phyloP scores from a whole-genome alignment of 495 filamentous ascomycete species.

The Talaromyces ruber region DNA sequence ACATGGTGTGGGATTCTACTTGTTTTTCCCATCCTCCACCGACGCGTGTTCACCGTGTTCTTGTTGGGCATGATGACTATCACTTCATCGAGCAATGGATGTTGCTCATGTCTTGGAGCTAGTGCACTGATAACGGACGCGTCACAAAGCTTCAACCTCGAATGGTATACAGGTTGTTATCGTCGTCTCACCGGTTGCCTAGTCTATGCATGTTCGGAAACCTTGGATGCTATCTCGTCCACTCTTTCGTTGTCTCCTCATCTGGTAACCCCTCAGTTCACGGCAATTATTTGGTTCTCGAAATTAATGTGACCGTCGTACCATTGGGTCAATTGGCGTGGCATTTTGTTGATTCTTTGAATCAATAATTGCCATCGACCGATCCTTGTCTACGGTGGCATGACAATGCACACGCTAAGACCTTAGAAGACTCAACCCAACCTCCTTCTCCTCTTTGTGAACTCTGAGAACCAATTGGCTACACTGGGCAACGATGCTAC shows the following conservation, averaged over 20 bases:
- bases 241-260: constrained; percentile 6
- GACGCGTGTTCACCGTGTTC: constrained; percentile 2
- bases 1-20: constrained; percentile 3
- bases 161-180: constrained; percentile 1
- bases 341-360: constrained; percentile 16
- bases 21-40: constrained; percentile 1
- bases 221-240: constrained; percentile 7
- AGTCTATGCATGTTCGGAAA: constrained; percentile 1
- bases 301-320: constrained; percentile 4
- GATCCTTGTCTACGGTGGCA: constrained; percentile 14
- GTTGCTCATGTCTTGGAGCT: constrained; percentile 5
- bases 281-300: background rate
- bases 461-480: background rate
- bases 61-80: background rate
- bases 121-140: constrained; percentile 6
- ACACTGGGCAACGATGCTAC: background rate
- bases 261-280: constrained; percentile 36
- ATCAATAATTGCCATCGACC: constrained; percentile 9
- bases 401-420: constrained; percentile 12
- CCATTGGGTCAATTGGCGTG: constrained; percentile 16
- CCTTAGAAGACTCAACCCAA: constrained; percentile 3
- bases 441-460: constrained; percentile 7
- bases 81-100: background rate
- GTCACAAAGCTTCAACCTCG: constrained; percentile 2
- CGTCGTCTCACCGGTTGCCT: constrained; percentile 6